Percentiles rank a stretch among this genome's conserved stretches.
phyloP scores from a whole-genome alignment of 2,329 filamentous ascomycete genomes.

The Fusarium sp. region DNA sequence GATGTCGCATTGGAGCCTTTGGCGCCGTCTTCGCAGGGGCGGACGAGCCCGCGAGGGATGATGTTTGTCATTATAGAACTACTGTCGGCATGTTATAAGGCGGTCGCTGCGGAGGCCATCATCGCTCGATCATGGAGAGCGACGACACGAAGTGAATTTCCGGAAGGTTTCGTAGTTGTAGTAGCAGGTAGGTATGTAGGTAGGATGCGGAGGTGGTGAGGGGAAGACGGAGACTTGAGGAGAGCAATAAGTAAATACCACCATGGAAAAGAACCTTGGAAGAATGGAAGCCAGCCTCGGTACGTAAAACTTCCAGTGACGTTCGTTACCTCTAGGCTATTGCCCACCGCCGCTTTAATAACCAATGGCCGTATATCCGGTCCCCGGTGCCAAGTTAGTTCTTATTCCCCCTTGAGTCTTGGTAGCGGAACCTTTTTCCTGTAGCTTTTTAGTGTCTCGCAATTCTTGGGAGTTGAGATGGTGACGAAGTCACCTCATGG shows the following conservation, averaged over 20 bases:
- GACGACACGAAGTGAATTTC: neutral
- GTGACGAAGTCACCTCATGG: constrained; percentile 12
- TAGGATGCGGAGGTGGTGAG: neutral
- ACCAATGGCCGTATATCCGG: too few relatives aligned
- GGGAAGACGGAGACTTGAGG: neutral
- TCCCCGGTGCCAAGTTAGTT: too few relatives aligned
- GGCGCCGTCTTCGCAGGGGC: constrained; percentile 13
- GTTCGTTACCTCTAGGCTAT: constrained; percentile 5
- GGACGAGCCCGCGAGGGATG: constrained; percentile 15
- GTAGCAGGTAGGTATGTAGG: neutral
- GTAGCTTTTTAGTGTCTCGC: constrained; percentile 31
- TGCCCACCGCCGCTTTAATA: neutral
- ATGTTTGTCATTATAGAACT: constrained; percentile 30
- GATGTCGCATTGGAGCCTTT: constrained; percentile 16
- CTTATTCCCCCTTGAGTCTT: too few relatives aligned
- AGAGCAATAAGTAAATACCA: too few relatives aligned
- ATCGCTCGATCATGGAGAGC: constrained; percentile 3
- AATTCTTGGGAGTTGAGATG: constrained; percentile 13
- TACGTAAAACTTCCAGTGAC: constrained; percentile 10
- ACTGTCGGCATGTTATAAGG: constrained; percentile 43
- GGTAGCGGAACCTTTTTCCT: too few relatives aligned
- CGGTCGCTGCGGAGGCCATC: constrained; percentile 27
- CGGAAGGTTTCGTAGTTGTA: neutral
- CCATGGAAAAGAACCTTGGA: too few relatives aligned
- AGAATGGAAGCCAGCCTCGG: too few relatives aligned